Evolutionary conservation across 1,284 basidiomycete species (phyloP).

Genomic region (Austropuccinia psidii): DNA sequence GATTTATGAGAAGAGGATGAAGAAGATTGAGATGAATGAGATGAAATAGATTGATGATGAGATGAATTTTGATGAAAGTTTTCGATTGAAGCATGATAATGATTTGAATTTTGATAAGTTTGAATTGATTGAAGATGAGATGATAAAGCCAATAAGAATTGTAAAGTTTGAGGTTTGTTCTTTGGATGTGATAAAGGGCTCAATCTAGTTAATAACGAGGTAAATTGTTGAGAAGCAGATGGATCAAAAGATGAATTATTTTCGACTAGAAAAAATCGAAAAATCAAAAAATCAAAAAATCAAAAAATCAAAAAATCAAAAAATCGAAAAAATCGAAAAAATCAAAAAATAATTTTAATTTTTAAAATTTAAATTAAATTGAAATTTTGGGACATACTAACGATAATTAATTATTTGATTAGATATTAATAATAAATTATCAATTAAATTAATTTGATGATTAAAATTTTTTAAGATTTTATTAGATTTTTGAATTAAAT

Average conservation of each 20-base stretch:
- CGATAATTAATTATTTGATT: not conserved
- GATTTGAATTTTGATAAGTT: not conserved
- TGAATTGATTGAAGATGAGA: not conserved
- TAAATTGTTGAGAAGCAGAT: not conserved
- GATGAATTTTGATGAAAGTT: not conserved
- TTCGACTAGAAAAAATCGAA: not conserved
- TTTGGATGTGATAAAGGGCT: conserved; percentile 5
- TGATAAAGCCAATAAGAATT: conserved; percentile 16
- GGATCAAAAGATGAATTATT: not conserved
- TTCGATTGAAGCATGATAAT: not conserved
- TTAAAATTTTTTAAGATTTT: not conserved
- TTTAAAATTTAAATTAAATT: not conserved
- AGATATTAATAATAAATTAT: not conserved
- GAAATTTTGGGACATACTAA: not conserved
- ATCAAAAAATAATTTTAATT: not conserved
- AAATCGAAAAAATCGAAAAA: not conserved
- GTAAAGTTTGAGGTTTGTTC: not conserved
- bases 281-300: too few relatives aligned
- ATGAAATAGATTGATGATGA: not conserved
- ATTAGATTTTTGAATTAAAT: not conserved
- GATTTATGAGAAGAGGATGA: not conserved
- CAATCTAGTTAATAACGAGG: conserved; percentile 17
- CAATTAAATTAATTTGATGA: not conserved
- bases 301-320: too few relatives aligned
- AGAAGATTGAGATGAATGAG: not conserved